Percentiles rank a stretch among this genome's conserved stretches.
Evolutionary conservation across 2,329 filamentous ascomycete genomes (phyloP).

Genomic region (Cladosporium halotolerans): DNA sequence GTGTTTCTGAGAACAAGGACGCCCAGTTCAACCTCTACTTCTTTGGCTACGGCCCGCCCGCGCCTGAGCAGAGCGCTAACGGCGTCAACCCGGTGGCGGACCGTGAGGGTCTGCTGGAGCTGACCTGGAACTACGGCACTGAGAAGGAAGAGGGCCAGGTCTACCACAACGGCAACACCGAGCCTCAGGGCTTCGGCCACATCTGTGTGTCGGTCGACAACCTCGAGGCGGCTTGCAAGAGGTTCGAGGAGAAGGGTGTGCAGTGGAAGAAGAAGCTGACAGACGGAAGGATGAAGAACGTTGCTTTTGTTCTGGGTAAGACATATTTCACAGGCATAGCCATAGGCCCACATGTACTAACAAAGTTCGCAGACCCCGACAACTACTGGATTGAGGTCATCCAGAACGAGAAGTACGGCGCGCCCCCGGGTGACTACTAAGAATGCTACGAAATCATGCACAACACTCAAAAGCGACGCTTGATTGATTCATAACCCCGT

Average conservation of each 20-base stretch:
- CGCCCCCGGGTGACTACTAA: constrained; percentile 15
- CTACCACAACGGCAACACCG: constrained; percentile 87
- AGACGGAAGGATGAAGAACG: constrained; percentile 83
- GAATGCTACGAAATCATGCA: too few relatives aligned
- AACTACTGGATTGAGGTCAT: constrained; percentile 74
- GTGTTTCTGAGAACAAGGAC: constrained; percentile 62
- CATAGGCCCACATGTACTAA: not conserved
- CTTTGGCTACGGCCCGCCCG: constrained; percentile 61
- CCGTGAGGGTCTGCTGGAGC: constrained; percentile 78
- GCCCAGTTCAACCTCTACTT: constrained; percentile 88
- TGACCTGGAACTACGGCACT: constrained; percentile 78
- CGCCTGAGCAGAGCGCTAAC: constrained; percentile 48
- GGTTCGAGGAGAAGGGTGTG: constrained; percentile 75
- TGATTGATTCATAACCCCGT: too few relatives aligned
- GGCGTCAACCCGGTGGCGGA: constrained; percentile 55
- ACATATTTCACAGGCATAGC: not conserved
- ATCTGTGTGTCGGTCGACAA: constrained; percentile 86
- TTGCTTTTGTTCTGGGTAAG: constrained; percentile 74
- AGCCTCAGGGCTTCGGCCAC: constrained; percentile 92
- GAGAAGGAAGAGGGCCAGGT: constrained; percentile 78
- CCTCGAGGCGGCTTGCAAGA: constrained; percentile 76
- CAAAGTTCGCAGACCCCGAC: constrained; percentile 52
- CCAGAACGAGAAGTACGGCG: constrained; percentile 66
- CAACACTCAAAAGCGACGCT: too few relatives aligned
- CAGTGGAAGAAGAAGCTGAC: constrained; percentile 94